Conservation (phyloP, 2,329 filamentous ascomycete genomes). For the Didymella pomorum region DNA sequence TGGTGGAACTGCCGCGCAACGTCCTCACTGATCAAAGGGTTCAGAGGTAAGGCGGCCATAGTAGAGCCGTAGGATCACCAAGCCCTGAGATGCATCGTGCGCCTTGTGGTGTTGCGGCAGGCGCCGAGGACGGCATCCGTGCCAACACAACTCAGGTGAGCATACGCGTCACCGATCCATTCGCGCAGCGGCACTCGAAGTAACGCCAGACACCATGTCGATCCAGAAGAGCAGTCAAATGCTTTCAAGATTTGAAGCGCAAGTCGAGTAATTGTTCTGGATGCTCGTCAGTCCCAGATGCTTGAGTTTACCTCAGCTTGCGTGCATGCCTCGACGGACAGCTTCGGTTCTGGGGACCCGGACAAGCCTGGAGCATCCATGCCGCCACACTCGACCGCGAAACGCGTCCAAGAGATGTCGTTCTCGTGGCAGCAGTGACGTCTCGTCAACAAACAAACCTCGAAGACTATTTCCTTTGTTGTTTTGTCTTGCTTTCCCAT, state of each 20-base stretch:
- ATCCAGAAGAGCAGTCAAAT: background rate
- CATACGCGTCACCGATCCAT: slow-evolving; percentile 4
- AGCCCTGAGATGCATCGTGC: slow-evolving; percentile 6
- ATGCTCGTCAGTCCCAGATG: background rate
- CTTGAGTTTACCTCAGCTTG: slow-evolving; percentile 2
- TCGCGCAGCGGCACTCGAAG: background rate
- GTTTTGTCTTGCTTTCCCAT: background rate
- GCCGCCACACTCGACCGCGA: slow-evolving; percentile 7
- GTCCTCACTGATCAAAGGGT: background rate
- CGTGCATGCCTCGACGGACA: background rate
- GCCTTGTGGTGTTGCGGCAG: slow-evolving; percentile 4
- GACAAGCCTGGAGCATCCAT: slow-evolving; percentile 3
- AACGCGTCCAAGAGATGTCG: background rate
- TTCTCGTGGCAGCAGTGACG: background rate
- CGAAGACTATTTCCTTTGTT: background rate
- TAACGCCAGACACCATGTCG: background rate
- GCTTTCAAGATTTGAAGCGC: background rate
- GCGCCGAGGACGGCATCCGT: slow-evolving; percentile 3
- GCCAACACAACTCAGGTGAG: background rate
- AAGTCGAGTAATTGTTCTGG: background rate
- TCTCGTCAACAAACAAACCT: slow-evolving; percentile 3
- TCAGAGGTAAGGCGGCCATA: background rate
- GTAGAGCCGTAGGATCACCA: background rate
- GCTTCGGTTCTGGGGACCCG: slow-evolving; percentile 11
- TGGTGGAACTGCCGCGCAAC: background rate